Evolutionary conservation across 2,329 filamentous ascomycete species (phyloP).

Genomic region (Phialophora macrospora): DNA sequence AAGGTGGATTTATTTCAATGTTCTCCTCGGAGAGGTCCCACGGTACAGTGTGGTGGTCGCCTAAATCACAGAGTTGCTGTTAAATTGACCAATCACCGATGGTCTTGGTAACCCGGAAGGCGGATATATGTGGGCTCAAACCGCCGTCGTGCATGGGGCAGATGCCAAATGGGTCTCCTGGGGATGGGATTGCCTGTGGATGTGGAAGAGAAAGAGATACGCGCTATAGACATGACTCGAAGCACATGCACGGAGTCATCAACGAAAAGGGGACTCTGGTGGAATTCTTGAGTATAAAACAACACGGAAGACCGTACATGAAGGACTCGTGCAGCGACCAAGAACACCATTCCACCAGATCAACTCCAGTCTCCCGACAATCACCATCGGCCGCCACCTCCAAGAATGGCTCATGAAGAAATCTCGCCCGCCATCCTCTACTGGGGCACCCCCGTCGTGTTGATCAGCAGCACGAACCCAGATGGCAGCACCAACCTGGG

Average conservation of each 20-base stretch:
- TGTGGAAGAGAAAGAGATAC: background rate
- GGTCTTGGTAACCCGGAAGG: background rate
- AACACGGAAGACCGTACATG: background rate
- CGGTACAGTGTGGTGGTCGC: background rate
- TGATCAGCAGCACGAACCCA: constrained; percentile 50
- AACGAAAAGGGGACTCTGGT: background rate
- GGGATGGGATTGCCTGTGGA: too few relatives aligned
- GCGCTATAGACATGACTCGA: constrained; percentile 1
- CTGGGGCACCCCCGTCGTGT: constrained; percentile 41
- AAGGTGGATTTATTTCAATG: background rate
- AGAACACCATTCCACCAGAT: background rate
- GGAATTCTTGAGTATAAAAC: constrained; percentile 5
- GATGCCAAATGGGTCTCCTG: background rate
- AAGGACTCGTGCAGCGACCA: background rate
- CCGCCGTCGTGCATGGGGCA: background rate
- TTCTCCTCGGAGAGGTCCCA: background rate
- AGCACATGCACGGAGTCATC: background rate
- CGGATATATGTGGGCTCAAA: background rate
- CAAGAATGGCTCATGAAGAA: constrained; percentile 21
- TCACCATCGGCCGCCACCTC: background rate
- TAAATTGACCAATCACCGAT: constrained; percentile 21
- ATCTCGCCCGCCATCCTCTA: constrained; percentile 33
- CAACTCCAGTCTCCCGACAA: background rate
- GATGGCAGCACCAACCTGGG: constrained; percentile 51
- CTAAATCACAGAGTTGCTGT: constrained; percentile 11